Conservation (phyloP, 2,329 filamentous ascomycete genomes). For the Cladorrhinum sp. region DNA sequence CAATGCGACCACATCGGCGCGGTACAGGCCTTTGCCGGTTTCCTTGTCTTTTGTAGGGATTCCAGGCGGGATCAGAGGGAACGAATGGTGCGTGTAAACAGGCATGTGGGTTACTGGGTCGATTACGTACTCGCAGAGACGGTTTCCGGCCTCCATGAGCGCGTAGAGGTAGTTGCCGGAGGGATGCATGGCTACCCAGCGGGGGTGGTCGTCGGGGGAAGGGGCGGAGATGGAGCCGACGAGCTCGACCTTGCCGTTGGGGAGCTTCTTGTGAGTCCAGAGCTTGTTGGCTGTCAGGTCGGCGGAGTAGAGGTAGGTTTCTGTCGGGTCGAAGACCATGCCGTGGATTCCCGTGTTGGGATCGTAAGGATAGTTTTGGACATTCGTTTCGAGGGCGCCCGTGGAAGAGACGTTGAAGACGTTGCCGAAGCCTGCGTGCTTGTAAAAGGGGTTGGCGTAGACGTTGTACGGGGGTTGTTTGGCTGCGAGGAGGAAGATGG, state of each 20-base stretch:
- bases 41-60: slow-evolving; percentile 44
- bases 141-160: slow-evolving; percentile 87
- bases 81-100: slow-evolving; percentile 72
- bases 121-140: slow-evolving; percentile 76
- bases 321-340: slow-evolving; percentile 74
- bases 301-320: slow-evolving; percentile 74
- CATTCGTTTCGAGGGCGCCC: slow-evolving; percentile 59
- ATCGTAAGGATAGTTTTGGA: slow-evolving; percentile 72
- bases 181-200: slow-evolving; percentile 84
- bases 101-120: slow-evolving; percentile 70
- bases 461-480: slow-evolving; percentile 74
- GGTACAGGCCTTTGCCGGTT: slow-evolving; percentile 60
- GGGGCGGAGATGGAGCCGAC: slow-evolving; percentile 73
- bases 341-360: slow-evolving; percentile 71
- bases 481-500: slow-evolving; percentile 83
- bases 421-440: slow-evolving; percentile 77
- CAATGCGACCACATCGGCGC: slow-evolving; percentile 78
- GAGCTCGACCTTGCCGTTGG: slow-evolving; percentile 60
- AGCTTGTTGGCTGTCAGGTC: slow-evolving; percentile 76
- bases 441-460: slow-evolving; percentile 89
- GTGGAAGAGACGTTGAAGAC: slow-evolving; percentile 61
- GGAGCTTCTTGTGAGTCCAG: slow-evolving; percentile 76
- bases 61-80: slow-evolving; percentile 76
- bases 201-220: slow-evolving; percentile 69
- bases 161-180: slow-evolving; percentile 77